Base-by-base conservation (phyloP, 495 filamentous ascomycete species). In the Annulohypoxylon bovei region DNA sequence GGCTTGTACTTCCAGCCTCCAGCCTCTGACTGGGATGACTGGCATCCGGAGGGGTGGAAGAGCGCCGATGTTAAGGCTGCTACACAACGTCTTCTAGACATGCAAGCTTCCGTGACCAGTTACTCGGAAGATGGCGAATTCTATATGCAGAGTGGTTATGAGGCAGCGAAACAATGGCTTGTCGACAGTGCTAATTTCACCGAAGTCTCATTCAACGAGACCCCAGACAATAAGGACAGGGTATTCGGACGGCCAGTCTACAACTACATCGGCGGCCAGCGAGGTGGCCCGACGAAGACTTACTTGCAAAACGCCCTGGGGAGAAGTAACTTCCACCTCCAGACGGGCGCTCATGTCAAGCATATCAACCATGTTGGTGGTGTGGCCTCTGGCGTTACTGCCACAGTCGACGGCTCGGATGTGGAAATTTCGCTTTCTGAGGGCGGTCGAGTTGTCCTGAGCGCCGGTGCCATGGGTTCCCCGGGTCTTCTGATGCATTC, bases 1-100 rank as follows among this genome's bases (percentile, higher is more conserved):
- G 79, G 77, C 52, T 44, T 81, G 27, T 79, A 75, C 30, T 86
- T 88, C 66, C 80, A 88, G 58, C 86, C 87, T 14, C 82, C 81
- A 12, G 79, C 80, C 6, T 81, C 78, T 16, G 88, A 89, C 64
- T 90, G 85, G 71, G 82, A 90, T 65, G 80, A 83, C 52, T 86
- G 86, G 59, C 88, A 87, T 75, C 88, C 87, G 4, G 57, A 76
- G 32, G 87, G 85, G 4, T 90, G 88, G 88, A 87, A 89, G 75
- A 81, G 82, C 49, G 78, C 79, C 6, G 85, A 89, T 65, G 78
- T 89, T 52, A 72, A 79, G 63, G 72, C 74, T 50, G 83, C 87
- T 7, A 82, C 83, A 8, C 73, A 80, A 5, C 79, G 82, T 20
- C 81, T 88, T 0, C 86, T 88, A 66, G 59, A 75, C 28, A 85